Conservation (phyloP, 1,284 basidiomycete genomes). For the Trichosporon inkin region DNA sequence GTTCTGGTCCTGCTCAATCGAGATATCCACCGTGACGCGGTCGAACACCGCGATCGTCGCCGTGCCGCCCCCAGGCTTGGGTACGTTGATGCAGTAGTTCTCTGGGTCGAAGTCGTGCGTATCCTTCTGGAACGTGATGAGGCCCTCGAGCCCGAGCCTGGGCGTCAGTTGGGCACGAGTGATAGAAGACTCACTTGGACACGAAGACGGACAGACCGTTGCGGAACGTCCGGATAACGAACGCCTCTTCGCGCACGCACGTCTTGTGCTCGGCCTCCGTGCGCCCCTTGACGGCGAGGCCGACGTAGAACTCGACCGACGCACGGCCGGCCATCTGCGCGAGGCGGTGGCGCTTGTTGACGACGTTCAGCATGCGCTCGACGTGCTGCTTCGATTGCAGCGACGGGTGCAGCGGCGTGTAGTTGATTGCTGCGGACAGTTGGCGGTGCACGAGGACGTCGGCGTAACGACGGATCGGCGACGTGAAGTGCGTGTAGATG, state of each 20-base stretch:
- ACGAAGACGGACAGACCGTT: constrained; percentile 97
- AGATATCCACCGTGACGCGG: constrained; percentile 81
- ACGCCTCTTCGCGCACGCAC: constrained; percentile 69
- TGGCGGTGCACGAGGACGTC: constrained; percentile 95
- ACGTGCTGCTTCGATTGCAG: constrained; percentile 86
- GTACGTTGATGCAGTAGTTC: constrained; percentile 76
- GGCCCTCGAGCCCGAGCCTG: constrained; percentile 87
- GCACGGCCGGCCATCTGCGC: constrained; percentile 96
- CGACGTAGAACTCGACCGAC: constrained; percentile 96
- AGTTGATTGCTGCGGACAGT: constrained; percentile 82
- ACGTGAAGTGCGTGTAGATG: constrained; percentile 98
- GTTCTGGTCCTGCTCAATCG: constrained; percentile 90
- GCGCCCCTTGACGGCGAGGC: constrained; percentile 76
- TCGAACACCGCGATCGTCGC: constrained; percentile 81
- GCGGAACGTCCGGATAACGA: constrained; percentile 88
- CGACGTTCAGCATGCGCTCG: constrained; percentile 74
- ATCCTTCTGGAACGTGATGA: constrained; percentile 88
- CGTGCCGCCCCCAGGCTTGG: constrained; percentile 51
- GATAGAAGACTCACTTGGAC: constrained; percentile 64
- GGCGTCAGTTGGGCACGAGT: neutral
- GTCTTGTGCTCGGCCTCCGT: constrained; percentile 51
- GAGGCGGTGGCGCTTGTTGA: constrained; percentile 89
- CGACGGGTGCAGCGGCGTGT: constrained; percentile 74
- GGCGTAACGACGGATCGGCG: constrained; percentile 89
- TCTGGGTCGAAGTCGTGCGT: constrained; percentile 80